These are phyloP conservation scores for Mercurialis annua DNA, from an alignment of 345 rosid genomes.

Conservation along the genomic window DNA sequence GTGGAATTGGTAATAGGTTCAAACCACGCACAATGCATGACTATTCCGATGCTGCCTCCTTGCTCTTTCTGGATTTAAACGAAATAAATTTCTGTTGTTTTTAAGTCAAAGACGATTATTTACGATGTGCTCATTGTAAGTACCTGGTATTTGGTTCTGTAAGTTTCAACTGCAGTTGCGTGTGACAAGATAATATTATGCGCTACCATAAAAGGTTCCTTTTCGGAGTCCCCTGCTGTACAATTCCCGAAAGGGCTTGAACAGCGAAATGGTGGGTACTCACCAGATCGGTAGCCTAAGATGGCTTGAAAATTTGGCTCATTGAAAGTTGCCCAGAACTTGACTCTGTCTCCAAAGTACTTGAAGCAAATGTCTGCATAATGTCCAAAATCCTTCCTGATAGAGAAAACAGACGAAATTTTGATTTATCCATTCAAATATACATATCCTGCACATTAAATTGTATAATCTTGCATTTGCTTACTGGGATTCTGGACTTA, in stretches of 20 bases:
- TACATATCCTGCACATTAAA: not conserved
- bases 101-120: no score
- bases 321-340: constrained; percentile 26
- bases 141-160: constrained; percentile 27
- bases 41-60: constrained; percentile 25
- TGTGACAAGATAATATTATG: constrained; percentile 23
- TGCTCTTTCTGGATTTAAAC: constrained; percentile 3
- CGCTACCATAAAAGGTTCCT: constrained; percentile 24
- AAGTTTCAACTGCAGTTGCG: constrained; percentile 20
- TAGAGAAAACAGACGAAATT: not conserved
- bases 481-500: constrained; percentile 22
- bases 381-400: constrained; percentile 23
- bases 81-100: no score
- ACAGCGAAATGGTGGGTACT: constrained; percentile 24
- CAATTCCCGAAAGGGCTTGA: constrained; percentile 23
- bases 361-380: constrained; percentile 22
- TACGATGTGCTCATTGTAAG: not conserved
- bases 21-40: constrained; percentile 17
- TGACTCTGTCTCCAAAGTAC: constrained; percentile 23
- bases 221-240: constrained; percentile 16
- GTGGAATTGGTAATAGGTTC: constrained; percentile 20
- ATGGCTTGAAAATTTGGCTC: constrained; percentile 21
- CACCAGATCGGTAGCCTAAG: constrained; percentile 13
- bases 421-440: not conserved
- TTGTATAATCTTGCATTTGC: not conserved